Evolutionary conservation across 805 yeast genomes (phyloP).

Genomic region (Allodekkera sacchari): DNA sequence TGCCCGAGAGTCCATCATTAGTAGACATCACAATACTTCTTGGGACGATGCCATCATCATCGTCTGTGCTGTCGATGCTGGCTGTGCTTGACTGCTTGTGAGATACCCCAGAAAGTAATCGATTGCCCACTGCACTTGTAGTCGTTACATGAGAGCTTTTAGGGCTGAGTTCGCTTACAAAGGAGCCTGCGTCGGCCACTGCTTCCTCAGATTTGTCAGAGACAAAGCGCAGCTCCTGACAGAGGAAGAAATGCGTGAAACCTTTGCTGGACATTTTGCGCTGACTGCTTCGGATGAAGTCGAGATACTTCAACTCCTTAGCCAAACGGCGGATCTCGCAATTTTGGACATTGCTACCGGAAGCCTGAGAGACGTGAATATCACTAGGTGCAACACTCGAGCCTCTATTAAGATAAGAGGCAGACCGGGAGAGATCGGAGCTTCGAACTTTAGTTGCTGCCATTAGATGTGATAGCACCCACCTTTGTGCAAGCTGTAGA

Average conservation of each 20-base stretch:
- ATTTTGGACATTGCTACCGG: background rate
- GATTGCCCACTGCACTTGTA: background rate
- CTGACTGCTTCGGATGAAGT: slow-evolving; percentile 35
- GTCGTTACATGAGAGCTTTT: background rate
- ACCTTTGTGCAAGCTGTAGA: background rate
- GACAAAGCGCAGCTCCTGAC: slow-evolving; percentile 56
- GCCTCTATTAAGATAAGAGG: too few relatives aligned
- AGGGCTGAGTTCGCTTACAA: slow-evolving; percentile 2
- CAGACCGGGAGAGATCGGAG: too few relatives aligned
- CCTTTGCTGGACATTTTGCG: slow-evolving; percentile 37
- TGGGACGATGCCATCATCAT: too few relatives aligned
- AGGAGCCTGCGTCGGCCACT: slow-evolving; percentile 10
- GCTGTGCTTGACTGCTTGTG: background rate
- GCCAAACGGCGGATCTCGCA: slow-evolving; percentile 21
- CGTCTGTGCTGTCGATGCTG: slow-evolving; percentile 1
- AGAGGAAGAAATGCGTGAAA: slow-evolving; percentile 47
- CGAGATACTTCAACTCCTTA: slow-evolving; percentile 47
- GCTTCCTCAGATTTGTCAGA: too few relatives aligned
- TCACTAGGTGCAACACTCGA: too few relatives aligned
- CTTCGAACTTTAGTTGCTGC: too few relatives aligned
- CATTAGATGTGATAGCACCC: too few relatives aligned
- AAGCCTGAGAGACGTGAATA: background rate
- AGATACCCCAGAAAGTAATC: background rate
- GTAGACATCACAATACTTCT: slow-evolving; percentile 1
- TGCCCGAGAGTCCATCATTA: slow-evolving; percentile 6